Conservation (phyloP, 208 protist genomes). For the Leishmania major region DNA sequence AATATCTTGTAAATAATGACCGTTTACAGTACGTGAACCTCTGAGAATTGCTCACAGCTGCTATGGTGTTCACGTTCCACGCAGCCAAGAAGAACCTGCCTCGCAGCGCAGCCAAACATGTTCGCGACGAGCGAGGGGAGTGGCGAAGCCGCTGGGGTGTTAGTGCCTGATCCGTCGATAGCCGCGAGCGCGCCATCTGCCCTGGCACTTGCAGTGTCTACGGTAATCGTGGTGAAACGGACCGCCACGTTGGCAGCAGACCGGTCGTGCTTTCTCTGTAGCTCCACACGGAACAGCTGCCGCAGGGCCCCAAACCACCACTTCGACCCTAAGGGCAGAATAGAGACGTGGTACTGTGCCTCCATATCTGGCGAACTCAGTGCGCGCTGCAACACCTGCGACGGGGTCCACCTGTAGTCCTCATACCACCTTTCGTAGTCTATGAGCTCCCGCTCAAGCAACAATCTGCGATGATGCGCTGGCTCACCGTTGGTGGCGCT, state of each 20-base stretch:
- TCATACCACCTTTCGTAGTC: slow-evolving; percentile 29
- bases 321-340: slow-evolving; percentile 8
- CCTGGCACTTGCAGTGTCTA: not conserved
- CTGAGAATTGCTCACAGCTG: slow-evolving; percentile 14
- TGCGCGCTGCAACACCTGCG: slow-evolving; percentile 18
- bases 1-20: not conserved
- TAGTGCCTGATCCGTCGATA: not conserved
- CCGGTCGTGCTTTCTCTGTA: not conserved
- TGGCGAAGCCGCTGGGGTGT: not conserved
- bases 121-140: not conserved
- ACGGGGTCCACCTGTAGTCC: not conserved
- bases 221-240: not conserved
- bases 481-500: not conserved
- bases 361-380: slow-evolving; percentile 8
- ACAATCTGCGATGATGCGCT: not conserved
- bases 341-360: not conserved
- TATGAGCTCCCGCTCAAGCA: not conserved
- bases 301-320: slow-evolving; percentile 13
- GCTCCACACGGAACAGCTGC: slow-evolving; percentile 21
- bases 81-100: slow-evolving; percentile 9
- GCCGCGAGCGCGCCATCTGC: not conserved
- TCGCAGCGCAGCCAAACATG: slow-evolving; percentile 16
- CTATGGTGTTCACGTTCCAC: not conserved
- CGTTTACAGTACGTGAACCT: not conserved
- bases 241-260: not conserved